Conservation (phyloP, 2,329 filamentous ascomycete species). For the Cercospora sp. region DNA sequence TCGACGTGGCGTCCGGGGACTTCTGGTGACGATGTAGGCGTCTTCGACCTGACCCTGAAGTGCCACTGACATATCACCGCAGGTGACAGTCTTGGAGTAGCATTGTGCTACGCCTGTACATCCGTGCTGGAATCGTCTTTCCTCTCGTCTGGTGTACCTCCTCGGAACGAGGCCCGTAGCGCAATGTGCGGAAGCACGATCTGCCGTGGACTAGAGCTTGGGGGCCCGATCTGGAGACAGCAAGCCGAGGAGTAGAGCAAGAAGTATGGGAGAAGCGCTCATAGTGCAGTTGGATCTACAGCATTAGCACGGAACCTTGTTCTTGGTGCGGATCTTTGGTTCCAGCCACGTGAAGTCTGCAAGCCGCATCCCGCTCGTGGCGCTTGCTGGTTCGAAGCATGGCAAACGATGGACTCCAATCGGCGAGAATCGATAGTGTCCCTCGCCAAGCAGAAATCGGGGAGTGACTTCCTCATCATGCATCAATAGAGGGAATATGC, state of each 20-base stretch:
- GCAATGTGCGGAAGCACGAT: neutral
- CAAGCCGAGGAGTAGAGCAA: neutral
- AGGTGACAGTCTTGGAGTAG: neutral
- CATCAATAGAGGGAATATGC: neutral
- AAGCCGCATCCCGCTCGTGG: neutral
- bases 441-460: neutral
- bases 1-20: neutral
- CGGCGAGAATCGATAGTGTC: neutral
- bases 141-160: neutral
- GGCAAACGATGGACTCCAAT: neutral
- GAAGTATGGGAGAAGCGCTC: too few relatives aligned
- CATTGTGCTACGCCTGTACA: neutral
- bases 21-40: neutral
- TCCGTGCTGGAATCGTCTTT: neutral
- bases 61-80: neutral
- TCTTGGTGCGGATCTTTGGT: neutral
- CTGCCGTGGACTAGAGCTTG: neutral
- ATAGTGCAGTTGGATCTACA: neutral
- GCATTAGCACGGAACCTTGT: neutral
- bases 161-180: neutral
- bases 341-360: neutral
- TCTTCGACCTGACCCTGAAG: too few relatives aligned
- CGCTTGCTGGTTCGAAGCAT: neutral
- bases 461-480: neutral
- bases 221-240: neutral